Evolutionary conservation across 2,329 filamentous ascomycete genomes (phyloP).

Genomic region (Beauveria medogensis): DNA sequence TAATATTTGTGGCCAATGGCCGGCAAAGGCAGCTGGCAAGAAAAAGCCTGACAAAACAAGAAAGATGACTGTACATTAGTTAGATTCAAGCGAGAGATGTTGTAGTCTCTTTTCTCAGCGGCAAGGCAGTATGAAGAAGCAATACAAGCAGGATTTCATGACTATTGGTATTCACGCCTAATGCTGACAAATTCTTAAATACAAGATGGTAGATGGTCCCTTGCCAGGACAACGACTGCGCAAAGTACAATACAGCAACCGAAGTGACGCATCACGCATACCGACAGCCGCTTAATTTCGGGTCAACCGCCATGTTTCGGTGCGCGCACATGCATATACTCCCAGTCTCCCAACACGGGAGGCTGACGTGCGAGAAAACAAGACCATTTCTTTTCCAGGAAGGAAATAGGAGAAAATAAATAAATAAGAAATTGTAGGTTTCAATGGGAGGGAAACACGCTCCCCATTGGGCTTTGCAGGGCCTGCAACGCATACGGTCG

Average conservation of each 20-base stretch:
- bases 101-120: conserved; percentile 1
- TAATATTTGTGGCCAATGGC: background rate
- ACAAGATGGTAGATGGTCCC: background rate
- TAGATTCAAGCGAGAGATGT: background rate
- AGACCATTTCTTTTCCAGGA: too few relatives aligned
- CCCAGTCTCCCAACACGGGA: too few relatives aligned
- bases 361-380: too few relatives aligned
- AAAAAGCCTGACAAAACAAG: background rate
- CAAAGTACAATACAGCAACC: background rate
- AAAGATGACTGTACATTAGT: background rate
- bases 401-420: too few relatives aligned
- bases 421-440: too few relatives aligned
- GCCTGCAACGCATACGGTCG: too few relatives aligned
- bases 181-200: background rate
- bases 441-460: too few relatives aligned
- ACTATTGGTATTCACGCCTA: background rate
- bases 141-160: background rate
- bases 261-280: conserved; percentile 4
- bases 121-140: background rate
- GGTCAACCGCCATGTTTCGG: conserved; percentile 7
- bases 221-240: too few relatives aligned
- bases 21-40: background rate
- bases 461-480: too few relatives aligned
- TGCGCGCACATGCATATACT: background rate
- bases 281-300: conserved; percentile 4